Percentiles rank a stretch among this genome's conserved stretches.
Evolutionary conservation across 306 rosid genomes (phyloP).

Genomic region (Cucumis melo): DNA sequence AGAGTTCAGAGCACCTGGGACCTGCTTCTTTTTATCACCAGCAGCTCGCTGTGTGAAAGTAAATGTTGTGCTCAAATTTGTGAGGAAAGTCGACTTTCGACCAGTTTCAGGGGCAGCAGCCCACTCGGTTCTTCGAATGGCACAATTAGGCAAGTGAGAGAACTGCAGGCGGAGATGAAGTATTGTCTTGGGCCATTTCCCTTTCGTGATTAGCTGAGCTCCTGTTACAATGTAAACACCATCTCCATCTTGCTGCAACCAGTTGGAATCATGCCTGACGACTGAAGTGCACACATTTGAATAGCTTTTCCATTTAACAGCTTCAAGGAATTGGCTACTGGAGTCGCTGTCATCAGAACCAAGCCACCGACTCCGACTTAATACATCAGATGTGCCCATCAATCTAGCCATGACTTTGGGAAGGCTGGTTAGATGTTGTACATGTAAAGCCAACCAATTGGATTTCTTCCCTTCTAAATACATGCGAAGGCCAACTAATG

Average conservation of each 20-base stretch:
- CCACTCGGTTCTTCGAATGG: conserved; percentile 75
- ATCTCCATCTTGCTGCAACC: conserved; percentile 41
- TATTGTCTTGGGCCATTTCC: conserved; percentile 77
- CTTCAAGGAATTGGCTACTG: conserved; percentile 51
- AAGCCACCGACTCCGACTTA: conserved; percentile 40
- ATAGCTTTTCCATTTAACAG: conserved; percentile 77
- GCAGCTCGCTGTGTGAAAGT: conserved; percentile 65
- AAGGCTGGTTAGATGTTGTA: conserved; percentile 80
- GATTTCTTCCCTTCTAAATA: conserved; percentile 76
- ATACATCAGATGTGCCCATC: conserved; percentile 19
- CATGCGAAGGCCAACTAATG: conserved; percentile 83
- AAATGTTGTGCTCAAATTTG: conserved; percentile 79
- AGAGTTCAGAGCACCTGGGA: conserved; percentile 59
- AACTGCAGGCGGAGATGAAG: conserved; percentile 80
- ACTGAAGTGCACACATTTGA: conserved; percentile 73
- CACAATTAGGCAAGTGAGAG: conserved; percentile 52
- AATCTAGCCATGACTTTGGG: conserved; percentile 58
- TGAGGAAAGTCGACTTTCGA: conserved; percentile 64
- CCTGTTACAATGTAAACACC: conserved; percentile 88
- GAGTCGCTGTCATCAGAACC: conserved; percentile 61
- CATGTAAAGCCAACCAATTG: conserved; percentile 65
- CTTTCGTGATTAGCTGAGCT: conserved; percentile 70
- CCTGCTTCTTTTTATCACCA: conserved; percentile 51
- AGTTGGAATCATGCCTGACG: conserved; percentile 69
- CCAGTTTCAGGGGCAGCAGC: conserved; percentile 58